phyloP scores from a whole-genome alignment of 2,329 filamentous ascomycete species.

The Fonsecaea nubica region DNA sequence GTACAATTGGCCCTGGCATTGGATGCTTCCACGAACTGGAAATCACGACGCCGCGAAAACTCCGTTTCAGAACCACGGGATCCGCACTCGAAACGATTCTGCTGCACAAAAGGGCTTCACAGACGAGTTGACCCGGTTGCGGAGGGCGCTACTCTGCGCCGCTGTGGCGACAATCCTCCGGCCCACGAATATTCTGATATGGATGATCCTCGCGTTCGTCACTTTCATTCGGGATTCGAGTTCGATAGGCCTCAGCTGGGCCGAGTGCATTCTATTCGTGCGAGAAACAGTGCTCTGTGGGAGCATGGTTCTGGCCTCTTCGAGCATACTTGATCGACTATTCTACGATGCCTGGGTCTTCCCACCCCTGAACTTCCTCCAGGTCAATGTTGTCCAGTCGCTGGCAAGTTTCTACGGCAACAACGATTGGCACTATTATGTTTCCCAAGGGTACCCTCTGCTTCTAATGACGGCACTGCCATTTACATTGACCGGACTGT shows the following conservation, averaged over 20 bases:
- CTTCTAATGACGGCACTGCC: conserved; percentile 83
- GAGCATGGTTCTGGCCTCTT: conserved; percentile 66
- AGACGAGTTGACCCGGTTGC: conserved; percentile 48
- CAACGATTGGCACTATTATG: conserved; percentile 91
- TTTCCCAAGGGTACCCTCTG: conserved; percentile 86
- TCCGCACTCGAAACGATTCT: conserved; percentile 50
- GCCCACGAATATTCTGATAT: conserved; percentile 88
- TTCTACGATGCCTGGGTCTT: conserved; percentile 90
- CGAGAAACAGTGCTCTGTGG: conserved; percentile 70
- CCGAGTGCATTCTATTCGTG: conserved; percentile 51
- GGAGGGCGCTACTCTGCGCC: conserved; percentile 74
- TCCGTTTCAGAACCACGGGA: conserved; percentile 40
- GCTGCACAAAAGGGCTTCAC: conserved; percentile 42
- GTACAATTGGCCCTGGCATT: conserved; percentile 84
- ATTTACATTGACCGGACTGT: conserved; percentile 72
- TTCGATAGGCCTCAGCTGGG: conserved; percentile 13
- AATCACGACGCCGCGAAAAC: conserved; percentile 21
- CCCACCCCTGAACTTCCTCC: conserved; percentile 82
- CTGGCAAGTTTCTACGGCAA: conserved; percentile 90
- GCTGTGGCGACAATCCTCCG: conserved; percentile 83
- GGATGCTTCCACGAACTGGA: conserved; percentile 54
- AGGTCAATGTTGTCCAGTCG: conserved; percentile 88
- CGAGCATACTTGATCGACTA: conserved; percentile 71
- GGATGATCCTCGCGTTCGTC: conserved; percentile 67
- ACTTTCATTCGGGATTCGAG: conserved; percentile 25